Conservation (phyloP, 179 eudicot species). For the Corrigiola litoralis region DNA sequence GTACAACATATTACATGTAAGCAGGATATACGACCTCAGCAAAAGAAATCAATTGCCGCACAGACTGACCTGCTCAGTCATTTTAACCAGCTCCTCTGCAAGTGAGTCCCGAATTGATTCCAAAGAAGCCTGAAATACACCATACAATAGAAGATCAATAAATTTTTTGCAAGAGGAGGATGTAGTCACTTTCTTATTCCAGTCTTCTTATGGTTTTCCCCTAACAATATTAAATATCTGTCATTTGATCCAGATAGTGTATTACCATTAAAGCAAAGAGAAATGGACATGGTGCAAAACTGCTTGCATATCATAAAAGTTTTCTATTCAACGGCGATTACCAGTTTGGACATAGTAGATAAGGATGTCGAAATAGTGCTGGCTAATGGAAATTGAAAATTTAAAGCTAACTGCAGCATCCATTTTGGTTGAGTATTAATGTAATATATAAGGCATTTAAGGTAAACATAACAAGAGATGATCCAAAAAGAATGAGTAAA, state of each 20-base stretch:
- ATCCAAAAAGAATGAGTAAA: too few relatives aligned
- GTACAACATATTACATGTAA: constrained; percentile 14
- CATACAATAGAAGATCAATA: not conserved
- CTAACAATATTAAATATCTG: not conserved
- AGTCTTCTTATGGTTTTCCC: not conserved
- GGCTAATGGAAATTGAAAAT: too few relatives aligned
- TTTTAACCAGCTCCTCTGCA: constrained; percentile 90
- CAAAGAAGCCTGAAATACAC: constrained; percentile 63
- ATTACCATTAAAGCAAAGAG: not conserved
- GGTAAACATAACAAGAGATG: not conserved
- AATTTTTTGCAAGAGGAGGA: not conserved
- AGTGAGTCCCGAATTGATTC: constrained; percentile 93
- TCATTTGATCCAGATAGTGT: not conserved
- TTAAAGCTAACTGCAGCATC: too few relatives aligned
- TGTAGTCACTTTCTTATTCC: not conserved
- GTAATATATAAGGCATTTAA: too few relatives aligned
- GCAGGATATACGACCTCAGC: not conserved
- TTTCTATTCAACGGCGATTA: too few relatives aligned
- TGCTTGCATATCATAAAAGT: too few relatives aligned
- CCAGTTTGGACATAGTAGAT: too few relatives aligned
- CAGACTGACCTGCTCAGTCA: constrained; percentile 70
- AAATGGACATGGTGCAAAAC: too few relatives aligned
- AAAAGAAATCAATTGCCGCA: not conserved
- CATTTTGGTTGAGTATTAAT: too few relatives aligned
- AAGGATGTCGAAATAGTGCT: too few relatives aligned